Conservation (phyloP, 345 rosid species). For the Turritis glabra region DNA sequence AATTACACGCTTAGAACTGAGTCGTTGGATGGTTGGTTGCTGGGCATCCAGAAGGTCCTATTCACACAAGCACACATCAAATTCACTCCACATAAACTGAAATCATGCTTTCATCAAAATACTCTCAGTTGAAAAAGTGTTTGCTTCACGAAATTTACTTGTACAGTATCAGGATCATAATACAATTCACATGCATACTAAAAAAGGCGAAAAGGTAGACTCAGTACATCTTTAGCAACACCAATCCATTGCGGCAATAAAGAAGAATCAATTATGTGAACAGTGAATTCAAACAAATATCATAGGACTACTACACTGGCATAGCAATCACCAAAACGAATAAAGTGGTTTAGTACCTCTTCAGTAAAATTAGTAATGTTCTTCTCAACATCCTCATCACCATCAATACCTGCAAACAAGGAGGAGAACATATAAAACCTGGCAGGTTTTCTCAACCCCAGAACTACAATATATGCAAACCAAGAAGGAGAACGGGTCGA, state of each 20-base stretch:
- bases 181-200: not conserved
- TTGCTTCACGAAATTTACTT: constrained; percentile 3
- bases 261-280: not conserved
- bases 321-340: constrained; percentile 1
- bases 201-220: not conserved
- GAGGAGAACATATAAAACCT: not conserved
- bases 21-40: constrained; percentile 16
- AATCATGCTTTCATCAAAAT: constrained; percentile 16
- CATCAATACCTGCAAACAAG: constrained; percentile 50
- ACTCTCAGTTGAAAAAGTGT: not conserved
- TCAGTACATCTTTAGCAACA: constrained; percentile 2
- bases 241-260: not conserved
- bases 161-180: not conserved
- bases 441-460: not conserved
- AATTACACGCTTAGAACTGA: constrained; percentile 58
- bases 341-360: constrained; percentile 39
- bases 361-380: constrained; percentile 38
- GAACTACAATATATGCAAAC: not conserved
- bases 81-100: constrained; percentile 21
- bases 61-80: constrained; percentile 29
- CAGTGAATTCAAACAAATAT: not conserved
- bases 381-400: constrained; percentile 48
- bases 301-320: not conserved
- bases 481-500: not conserved
- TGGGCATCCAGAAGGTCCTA: constrained; percentile 39